Conservation (phyloP, 2,329 filamentous ascomycete genomes). For the Hysterium pulicare region DNA sequence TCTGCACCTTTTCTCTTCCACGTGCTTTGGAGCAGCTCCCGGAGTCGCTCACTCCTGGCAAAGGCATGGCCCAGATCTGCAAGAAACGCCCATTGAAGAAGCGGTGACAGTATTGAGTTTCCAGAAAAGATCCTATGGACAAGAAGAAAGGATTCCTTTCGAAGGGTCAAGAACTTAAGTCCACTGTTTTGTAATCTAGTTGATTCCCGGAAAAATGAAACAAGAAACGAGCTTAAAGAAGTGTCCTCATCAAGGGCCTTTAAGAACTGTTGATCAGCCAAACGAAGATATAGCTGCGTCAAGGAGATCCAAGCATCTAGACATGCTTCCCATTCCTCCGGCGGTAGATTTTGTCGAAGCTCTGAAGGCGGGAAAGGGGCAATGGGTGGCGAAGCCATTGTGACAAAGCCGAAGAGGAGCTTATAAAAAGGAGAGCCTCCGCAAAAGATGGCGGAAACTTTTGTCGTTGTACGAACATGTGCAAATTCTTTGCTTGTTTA, state of each 20-base stretch:
- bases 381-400: conserved; percentile 64
- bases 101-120: conserved; percentile 41
- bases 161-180: conserved; percentile 50
- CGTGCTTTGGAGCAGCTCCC: conserved; percentile 46
- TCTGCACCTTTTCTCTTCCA: conserved; percentile 51
- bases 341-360: conserved; percentile 63
- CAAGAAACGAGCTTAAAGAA: conserved; percentile 62
- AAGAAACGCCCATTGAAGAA: conserved; percentile 66
- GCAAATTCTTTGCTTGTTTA: too few relatives aligned
- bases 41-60: conserved; percentile 58
- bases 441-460: too few relatives aligned
- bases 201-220: conserved; percentile 61
- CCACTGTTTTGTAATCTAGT: conserved; percentile 24
- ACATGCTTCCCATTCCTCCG: conserved; percentile 73
- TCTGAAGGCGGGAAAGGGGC: conserved; percentile 70
- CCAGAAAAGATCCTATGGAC: conserved; percentile 54
- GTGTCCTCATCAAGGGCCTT: conserved; percentile 49
- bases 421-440: too few relatives aligned
- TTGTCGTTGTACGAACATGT: too few relatives aligned
- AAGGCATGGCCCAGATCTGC: conserved; percentile 66
- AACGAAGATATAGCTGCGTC: conserved; percentile 60
- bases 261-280: conserved; percentile 56
- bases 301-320: conserved; percentile 74
- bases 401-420: too few relatives aligned
- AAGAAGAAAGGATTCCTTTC: conserved; percentile 64